Evolutionary conservation across 2,329 filamentous ascomycete species (phyloP).

Genomic region (Diaporthe helianthi): DNA sequence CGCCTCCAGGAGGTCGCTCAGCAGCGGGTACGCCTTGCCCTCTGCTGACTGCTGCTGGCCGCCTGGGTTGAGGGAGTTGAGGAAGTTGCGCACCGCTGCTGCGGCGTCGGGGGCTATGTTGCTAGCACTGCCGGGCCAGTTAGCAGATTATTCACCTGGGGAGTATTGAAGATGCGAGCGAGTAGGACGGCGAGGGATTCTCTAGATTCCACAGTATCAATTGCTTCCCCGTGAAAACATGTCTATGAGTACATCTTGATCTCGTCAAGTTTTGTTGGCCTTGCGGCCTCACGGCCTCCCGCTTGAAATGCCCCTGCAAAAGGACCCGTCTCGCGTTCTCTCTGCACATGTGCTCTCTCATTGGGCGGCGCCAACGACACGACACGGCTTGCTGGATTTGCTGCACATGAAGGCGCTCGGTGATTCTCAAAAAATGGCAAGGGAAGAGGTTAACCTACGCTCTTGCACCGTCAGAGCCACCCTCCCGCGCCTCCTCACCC

Average conservation of each 20-base stretch:
- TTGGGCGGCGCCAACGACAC: not conserved
- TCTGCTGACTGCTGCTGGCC: constrained; percentile 52
- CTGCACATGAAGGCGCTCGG: not conserved
- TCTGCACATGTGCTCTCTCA: not conserved
- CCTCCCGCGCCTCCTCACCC: constrained; percentile 85
- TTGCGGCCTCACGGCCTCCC: constrained; percentile 21
- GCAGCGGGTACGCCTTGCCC: constrained; percentile 77
- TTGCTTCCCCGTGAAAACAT: constrained; percentile 32
- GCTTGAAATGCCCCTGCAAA: constrained; percentile 23
- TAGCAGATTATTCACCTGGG: constrained; percentile 28
- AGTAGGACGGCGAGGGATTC: constrained; percentile 11
- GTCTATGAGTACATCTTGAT: constrained; percentile 34
- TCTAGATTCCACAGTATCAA: constrained; percentile 30
- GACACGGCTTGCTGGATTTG: not conserved
- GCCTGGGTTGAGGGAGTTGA: constrained; percentile 75
- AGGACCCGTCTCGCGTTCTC: not conserved
- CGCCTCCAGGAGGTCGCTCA: constrained; percentile 84
- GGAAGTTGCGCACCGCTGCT: constrained; percentile 83
- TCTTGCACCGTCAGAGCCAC: constrained; percentile 95
- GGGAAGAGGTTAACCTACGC: constrained; percentile 81
- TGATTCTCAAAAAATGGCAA: constrained; percentile 20
- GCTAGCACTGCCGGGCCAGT: constrained; percentile 58
- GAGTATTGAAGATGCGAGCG: not conserved
- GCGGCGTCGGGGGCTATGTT: constrained; percentile 72
- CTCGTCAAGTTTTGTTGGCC: constrained; percentile 29